Base-by-base conservation (phyloP, 2,329 filamentous ascomycete genomes). In the Neofusicoccum laricinum region DNA sequence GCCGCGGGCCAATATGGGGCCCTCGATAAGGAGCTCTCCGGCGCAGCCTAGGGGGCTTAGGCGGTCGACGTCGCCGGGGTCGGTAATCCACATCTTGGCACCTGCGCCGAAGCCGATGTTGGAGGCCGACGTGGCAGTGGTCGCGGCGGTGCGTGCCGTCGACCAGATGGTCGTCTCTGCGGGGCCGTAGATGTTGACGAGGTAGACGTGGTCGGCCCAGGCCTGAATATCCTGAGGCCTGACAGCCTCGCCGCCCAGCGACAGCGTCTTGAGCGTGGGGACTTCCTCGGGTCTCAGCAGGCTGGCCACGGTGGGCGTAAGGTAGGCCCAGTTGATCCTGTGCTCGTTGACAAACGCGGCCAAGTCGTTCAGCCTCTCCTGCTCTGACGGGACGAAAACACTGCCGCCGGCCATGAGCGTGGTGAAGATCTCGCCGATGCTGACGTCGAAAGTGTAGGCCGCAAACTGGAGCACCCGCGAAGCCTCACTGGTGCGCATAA, bases 361-460 rank as follows among this genome's bases (percentile, higher is more conserved):
- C 1, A 17, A 19, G 36, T 57, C 17, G 68, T 86, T 78, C 2
- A 84, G 79, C 1, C 72, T 86, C 81, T 41, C 75, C 69, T 30
- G 76, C 73, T 1, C 71, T 73, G 3, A 75, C 74, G 25, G 25
- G 30, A 77, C 68, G 51, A 75, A 77, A 5, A 77, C 68, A 7
- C 79, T 81, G 2, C 83, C 74, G 15, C 75, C 75, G 6, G 68
- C 65, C 1, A 70, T 71, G 15, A 78, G 68, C 4, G 73, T 67
- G 1, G 71, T 69, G 8, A 78, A 61, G 14, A 75, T 74, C 59
- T 75, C 73, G 72, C 53, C 71, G 71, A 66, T 75, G 72, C 41
- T 70, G 74, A 19, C 72, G 71, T 34, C 74, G 71, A 19, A 74
- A 63, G 38, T 73, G 74, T 14, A 66, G 61, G 11, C 75, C 6